Conservation (phyloP, 2,329 filamentous ascomycete genomes). For the Aphanoascus verrucosus region DNA sequence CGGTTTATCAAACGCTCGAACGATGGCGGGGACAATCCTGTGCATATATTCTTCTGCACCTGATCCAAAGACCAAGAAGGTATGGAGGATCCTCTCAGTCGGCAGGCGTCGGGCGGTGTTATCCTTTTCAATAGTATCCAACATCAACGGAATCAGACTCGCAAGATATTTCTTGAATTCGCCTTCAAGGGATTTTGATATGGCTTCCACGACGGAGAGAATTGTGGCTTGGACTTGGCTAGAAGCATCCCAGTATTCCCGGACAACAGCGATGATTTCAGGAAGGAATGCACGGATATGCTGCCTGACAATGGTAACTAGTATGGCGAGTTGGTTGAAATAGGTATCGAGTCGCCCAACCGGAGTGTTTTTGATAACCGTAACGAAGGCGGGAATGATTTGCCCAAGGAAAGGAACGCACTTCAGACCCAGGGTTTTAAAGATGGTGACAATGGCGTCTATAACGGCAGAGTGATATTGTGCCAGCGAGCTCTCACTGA, state of each 20-base stretch:
- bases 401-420: slow-evolving; percentile 90
- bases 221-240: slow-evolving; percentile 81
- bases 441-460: slow-evolving; percentile 97
- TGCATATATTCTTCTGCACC: slow-evolving; percentile 99
- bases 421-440: slow-evolving; percentile 88
- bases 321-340: slow-evolving; percentile 87
- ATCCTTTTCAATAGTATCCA: slow-evolving; percentile 85
- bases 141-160: slow-evolving; percentile 79
- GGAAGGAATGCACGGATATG: slow-evolving; percentile 88
- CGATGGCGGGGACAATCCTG: slow-evolving; percentile 89
- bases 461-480: slow-evolving; percentile 91
- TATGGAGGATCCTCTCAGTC: slow-evolving; percentile 84
- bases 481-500: slow-evolving; percentile 79
- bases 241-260: slow-evolving; percentile 80
- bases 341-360: slow-evolving; percentile 78
- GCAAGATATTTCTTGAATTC: slow-evolving; percentile 97
- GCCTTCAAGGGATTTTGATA: slow-evolving; percentile 84
- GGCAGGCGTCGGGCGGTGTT: slow-evolving; percentile 61
- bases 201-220: slow-evolving; percentile 81
- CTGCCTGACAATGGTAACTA: slow-evolving; percentile 91
- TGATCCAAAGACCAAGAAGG: slow-evolving; percentile 88
- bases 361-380: slow-evolving; percentile 74
- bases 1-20: slow-evolving; percentile 83
- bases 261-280: slow-evolving; percentile 73
- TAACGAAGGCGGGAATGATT: slow-evolving; percentile 87